Evolutionary conservation across 108 stramenopile genomes (phyloP).

Genomic region (Parmales sp.): DNA sequence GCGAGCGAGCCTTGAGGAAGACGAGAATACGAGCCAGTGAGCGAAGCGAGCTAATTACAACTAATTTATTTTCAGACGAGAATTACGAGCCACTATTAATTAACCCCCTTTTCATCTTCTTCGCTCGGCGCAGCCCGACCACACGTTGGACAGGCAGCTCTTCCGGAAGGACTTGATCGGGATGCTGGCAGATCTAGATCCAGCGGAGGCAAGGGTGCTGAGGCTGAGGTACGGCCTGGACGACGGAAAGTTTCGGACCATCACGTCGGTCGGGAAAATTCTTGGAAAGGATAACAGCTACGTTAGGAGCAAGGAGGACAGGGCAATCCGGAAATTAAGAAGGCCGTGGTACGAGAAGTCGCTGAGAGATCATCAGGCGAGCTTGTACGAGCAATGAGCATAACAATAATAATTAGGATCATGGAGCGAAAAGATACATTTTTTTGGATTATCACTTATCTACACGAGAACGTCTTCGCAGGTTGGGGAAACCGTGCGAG

Average conservation of each 20-base stretch:
- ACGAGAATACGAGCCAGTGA: too few relatives aligned
- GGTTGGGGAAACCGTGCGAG: too few relatives aligned
- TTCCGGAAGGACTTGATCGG: conserved; percentile 65
- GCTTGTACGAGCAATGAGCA: too few relatives aligned
- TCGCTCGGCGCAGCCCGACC: too few relatives aligned
- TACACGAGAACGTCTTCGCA: too few relatives aligned
- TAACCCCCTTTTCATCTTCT: conserved; percentile 47
- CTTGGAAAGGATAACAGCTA: conserved; percentile 65
- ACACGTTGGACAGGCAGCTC: conserved; percentile 54
- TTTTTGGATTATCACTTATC: too few relatives aligned
- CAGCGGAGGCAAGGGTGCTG: conserved; percentile 62
- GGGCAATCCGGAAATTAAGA: conserved; percentile 67
- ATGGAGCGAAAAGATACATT: too few relatives aligned
- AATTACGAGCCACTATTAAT: conserved; percentile 25
- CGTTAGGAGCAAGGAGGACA: conserved; percentile 76
- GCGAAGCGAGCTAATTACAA: too few relatives aligned
- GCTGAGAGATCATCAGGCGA: conserved; percentile 58
- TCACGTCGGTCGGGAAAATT: conserved; percentile 66
- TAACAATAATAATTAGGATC: too few relatives aligned
- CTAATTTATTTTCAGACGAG: too few relatives aligned
- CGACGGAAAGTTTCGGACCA: conserved; percentile 72
- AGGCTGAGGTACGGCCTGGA: conserved; percentile 64
- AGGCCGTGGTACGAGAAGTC: conserved; percentile 83
- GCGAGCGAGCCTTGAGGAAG: too few relatives aligned
- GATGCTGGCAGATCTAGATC: conserved; percentile 53